Evolutionary conservation across 495 filamentous ascomycete species (phyloP).

Genomic region (Tirmania nivea): DNA sequence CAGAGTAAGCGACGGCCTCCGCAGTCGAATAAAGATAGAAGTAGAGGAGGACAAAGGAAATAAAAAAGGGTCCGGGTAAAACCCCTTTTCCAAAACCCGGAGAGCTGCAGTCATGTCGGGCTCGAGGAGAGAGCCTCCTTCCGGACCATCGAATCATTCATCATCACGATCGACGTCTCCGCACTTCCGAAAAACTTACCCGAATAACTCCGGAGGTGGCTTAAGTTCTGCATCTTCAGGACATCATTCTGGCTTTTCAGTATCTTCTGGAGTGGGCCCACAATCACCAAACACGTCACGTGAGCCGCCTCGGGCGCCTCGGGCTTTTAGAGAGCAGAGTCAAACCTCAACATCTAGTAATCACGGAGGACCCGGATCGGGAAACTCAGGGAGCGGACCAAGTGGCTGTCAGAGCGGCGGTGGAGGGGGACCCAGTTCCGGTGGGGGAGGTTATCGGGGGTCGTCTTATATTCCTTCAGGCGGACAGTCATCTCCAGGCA

Average conservation of each 20-base stretch:
- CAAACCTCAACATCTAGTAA: not conserved
- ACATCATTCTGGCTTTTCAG: too few relatives aligned
- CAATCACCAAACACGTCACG: not conserved
- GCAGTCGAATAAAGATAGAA: too few relatives aligned
- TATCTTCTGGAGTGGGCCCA: not conserved
- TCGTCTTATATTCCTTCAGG: not conserved
- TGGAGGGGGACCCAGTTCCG: not conserved
- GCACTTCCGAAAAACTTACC: not conserved
- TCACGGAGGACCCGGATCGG: too few relatives aligned
- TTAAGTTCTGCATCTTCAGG: too few relatives aligned
- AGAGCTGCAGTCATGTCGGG: too few relatives aligned
- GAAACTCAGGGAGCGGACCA: too few relatives aligned
- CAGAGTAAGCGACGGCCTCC: too few relatives aligned
- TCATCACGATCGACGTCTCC: not conserved
- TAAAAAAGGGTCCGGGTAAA: too few relatives aligned
- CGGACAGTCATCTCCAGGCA: not conserved
- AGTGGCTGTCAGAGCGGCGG: not conserved
- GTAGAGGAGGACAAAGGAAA: too few relatives aligned
- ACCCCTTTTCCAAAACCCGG: too few relatives aligned
- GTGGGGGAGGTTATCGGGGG: not conserved
- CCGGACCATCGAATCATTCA: not conserved
- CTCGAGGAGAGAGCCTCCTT: not conserved
- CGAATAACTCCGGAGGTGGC: too few relatives aligned
- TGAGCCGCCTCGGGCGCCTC: not conserved
- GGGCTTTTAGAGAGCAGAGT: not conserved